Base-by-base conservation (phyloP, 2,329 filamentous ascomycete species). In the Colletotrichum cordylinicola region DNA sequence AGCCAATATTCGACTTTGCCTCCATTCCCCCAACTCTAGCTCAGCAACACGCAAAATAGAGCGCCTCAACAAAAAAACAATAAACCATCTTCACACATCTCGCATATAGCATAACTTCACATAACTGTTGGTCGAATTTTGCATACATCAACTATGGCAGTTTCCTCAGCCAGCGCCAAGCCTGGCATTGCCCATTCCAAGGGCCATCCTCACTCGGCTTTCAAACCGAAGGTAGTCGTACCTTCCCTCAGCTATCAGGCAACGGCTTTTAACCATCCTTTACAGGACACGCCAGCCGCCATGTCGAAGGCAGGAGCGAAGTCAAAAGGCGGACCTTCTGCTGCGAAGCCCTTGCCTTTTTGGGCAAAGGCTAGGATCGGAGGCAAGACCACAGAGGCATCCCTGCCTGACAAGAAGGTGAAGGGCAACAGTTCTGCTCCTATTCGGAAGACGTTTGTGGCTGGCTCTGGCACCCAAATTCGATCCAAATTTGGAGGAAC, bases 1-100 rank as follows among this genome's bases (percentile, higher is more conserved):
- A 48, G 6, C n/a, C 10, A 13, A 21, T 4, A 10, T 52, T 13
- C 13, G 0, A n/a, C 1, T 21, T 1, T 3, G 43, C 6, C 6
- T 18, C 6, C 43, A 21, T 13, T 13, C 6, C 6, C 13, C 9
- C 6, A 3, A 21, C 4, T 21, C 43, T 21, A 10, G n/a, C 7
- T 4, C n/a, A 13, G 4, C 3, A 21, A 21, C 43, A 48, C n/a
- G 18, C 8, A 52, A 21, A 21, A 4, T 4, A 52, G 6, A 3
- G n/a, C 1, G 6, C 5, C 12, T 52, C 43, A 52, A 52, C n/a
- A 52, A 12, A 12, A 12, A 37, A n/a, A 13, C n/a, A 21, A 48
- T 13, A 13, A 13, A 8, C n/a, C 13, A n/a, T n/a, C n/a, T 52
- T 52, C n/a, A 7, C 43, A 13, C 1, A 13, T 8, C 43, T 13